phyloP scores from a whole-genome alignment of 2,329 filamentous ascomycete species.

The Pseudohalonectria lignicola region DNA sequence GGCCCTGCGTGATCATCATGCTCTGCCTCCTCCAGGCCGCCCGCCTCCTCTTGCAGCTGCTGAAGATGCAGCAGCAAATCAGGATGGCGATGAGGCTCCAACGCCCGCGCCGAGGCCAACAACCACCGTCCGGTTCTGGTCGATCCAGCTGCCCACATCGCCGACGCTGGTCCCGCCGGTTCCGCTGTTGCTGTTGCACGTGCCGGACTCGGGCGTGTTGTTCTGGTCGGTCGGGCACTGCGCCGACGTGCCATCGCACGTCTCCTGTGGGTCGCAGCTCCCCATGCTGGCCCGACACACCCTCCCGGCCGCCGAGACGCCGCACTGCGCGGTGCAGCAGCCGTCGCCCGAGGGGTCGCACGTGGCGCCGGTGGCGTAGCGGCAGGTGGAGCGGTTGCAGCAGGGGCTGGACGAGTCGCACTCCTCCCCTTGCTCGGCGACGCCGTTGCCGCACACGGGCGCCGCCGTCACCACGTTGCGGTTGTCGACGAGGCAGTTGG shows the following conservation, averaged over 20 bases:
- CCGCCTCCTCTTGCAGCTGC: slow-evolving; percentile 34
- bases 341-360: slow-evolving; percentile 78
- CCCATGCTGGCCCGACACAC: slow-evolving; percentile 76
- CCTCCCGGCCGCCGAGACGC: slow-evolving; percentile 53
- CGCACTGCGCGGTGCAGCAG: slow-evolving; percentile 59
- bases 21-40: slow-evolving; percentile 1
- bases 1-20: slow-evolving; percentile 1
- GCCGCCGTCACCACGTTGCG: slow-evolving; percentile 69
- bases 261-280: slow-evolving; percentile 75
- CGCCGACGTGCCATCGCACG: slow-evolving; percentile 61
- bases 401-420: slow-evolving; percentile 76
- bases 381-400: slow-evolving; percentile 80
- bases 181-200: slow-evolving; percentile 25
- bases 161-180: neutral
- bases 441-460: slow-evolving; percentile 89
- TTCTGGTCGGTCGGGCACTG: slow-evolving; percentile 66
- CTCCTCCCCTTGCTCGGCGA: slow-evolving; percentile 87
- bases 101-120: slow-evolving; percentile 68
- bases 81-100: slow-evolving; percentile 66
- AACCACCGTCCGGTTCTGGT: slow-evolving; percentile 69
- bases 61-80: slow-evolving; percentile 55
- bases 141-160: slow-evolving; percentile 51
- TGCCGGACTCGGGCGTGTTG: slow-evolving; percentile 69
- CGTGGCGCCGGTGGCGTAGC: slow-evolving; percentile 61
- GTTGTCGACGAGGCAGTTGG: slow-evolving; percentile 73